Evolutionary conservation across 805 yeast species (phyloP), one percentile per base, ranked within the genome.

Genomic region (Candida chauliodis): DNA sequence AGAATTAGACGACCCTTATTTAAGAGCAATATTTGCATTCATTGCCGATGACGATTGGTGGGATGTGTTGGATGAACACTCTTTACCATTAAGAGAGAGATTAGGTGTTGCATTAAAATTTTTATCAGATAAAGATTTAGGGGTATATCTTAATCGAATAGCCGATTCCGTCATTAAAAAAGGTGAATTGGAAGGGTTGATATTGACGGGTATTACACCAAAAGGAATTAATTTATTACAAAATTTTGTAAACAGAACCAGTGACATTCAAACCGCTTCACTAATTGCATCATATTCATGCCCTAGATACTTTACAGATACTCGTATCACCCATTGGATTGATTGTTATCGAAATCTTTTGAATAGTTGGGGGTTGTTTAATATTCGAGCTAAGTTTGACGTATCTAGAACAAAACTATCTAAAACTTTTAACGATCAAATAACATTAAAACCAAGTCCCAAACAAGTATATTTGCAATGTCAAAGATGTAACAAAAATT

Each of bases 11-110:
- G 82, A 86, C 52, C 96, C 98, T 0, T 91, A 91, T 55, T 62
- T 91, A 43, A 66, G 97, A 30, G 96, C 95, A 0, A 85, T 91
- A 1, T 91, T 91, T 68, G 96, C 96, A 0, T 91, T 81, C 50
- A 83, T 91, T 38, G 89, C 96, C 0, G 96, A 91, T 53, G 84
- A 87, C 32, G 93, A 90, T 47, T 91, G 98, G 97, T 83, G 91
- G 81, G 97, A 88, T 52, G 95, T 91, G 1, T 67, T 91, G 37
- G 95, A 88, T 54, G 97, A 91, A 52, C 79, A 83, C 14, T 83
- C 95, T 1, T 69, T 91, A 29, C 96, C 99, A 0, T 65, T 91
- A 28, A 71, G 91, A 37, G 99, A 91, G 53, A 68, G 96, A 47
- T 61, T 91, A 9, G 97, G 97, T 1, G 91, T 91, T 19, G 97